A percentile compares a stretch with the other conserved stretches of the same genome.
These are phyloP conservation scores for Coprinopsis marcescibilis DNA, from an alignment of 768 basidiomycete genomes.

Conservation along the genomic window DNA sequence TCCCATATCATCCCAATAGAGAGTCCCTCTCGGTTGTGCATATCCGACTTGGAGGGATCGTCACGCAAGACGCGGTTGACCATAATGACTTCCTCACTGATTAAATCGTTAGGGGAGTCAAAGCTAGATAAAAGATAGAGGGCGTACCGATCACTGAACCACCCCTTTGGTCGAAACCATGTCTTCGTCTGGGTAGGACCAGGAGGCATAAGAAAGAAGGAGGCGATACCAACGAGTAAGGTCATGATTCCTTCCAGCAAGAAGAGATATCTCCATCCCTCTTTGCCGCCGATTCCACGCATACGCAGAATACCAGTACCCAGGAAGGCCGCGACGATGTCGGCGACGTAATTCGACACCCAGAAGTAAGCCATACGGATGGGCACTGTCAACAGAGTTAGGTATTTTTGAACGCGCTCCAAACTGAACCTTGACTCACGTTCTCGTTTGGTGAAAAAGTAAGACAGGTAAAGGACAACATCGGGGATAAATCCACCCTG, in stretches of 20 bases:
- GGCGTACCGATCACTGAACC: conserved; percentile 55
- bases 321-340: conserved; percentile 56
- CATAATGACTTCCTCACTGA: conserved; percentile 57
- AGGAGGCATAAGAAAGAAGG: conserved; percentile 56
- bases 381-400: conserved; percentile 35
- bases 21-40: conserved; percentile 71
- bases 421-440: conserved; percentile 27
- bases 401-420: not conserved
- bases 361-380: conserved; percentile 69
- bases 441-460: conserved; percentile 57
- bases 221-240: conserved; percentile 40
- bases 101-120: not conserved
- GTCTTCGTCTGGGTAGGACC: conserved; percentile 60
- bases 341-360: conserved; percentile 50
- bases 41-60: conserved; percentile 60
- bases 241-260: conserved; percentile 50
- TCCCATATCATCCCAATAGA: conserved; percentile 41
- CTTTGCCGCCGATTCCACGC: conserved; percentile 45
- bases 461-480: conserved; percentile 57
- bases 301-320: conserved; percentile 57
- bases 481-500: conserved; percentile 66
- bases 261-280: conserved; percentile 58
- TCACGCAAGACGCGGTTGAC: conserved; percentile 60
- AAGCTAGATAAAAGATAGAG: not conserved
- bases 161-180: conserved; percentile 55